Base-by-base conservation (phyloP, 306 rosid genomes). In the Echinosophora koreensis region DNA sequence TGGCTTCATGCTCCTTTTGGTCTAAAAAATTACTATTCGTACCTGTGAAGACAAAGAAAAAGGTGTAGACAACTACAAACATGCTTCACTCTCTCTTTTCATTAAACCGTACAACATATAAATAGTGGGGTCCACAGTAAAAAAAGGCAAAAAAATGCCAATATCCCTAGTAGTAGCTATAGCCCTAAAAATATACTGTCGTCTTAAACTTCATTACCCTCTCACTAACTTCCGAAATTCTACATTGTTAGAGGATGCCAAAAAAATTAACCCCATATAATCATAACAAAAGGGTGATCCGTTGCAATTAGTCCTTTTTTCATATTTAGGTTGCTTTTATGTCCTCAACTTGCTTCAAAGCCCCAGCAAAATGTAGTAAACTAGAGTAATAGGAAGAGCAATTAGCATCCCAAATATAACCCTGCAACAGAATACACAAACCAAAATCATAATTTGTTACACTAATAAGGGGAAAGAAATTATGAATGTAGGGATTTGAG, bases 351-450 rank as follows among this genome's bases (percentile, higher is more conserved):
- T 13, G 55, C 81, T 86, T 91, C 89, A 91, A 37, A 91, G 93
- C 13, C 97, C 97, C 74, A 91, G 87, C 82, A 91, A 85, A 74
- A 89, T 84, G 87, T 91, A 91, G 86, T 91, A 91, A 74, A 89
- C 94, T 32, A 91, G 68, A 0, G 97, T 91, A 17, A 91, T 91
- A 0, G 97, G 97, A 59, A 91, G 92, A 77, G 97, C 97, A 68
- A 91, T 84, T 64, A 91, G 84, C 94, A 91, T 89, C 42, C 97
- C 97, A 82, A 89, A 91, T 79, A 91, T 91, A 50, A 91, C 94
- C 89, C 97, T 91, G 90, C 86, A 84, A 2, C 47, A 11, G 51
- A 60, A 42, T 64, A 57, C 64, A 30, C 41, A 27, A 14, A 67
- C 16, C 61, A 76, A 55, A n/a, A 56, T 9, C 18, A 28, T 18